Evolutionary conservation across 805 yeast genomes (phyloP), one percentile per base, ranked within the genome.

Genomic region (Isabelozyma pseudorhagii): DNA sequence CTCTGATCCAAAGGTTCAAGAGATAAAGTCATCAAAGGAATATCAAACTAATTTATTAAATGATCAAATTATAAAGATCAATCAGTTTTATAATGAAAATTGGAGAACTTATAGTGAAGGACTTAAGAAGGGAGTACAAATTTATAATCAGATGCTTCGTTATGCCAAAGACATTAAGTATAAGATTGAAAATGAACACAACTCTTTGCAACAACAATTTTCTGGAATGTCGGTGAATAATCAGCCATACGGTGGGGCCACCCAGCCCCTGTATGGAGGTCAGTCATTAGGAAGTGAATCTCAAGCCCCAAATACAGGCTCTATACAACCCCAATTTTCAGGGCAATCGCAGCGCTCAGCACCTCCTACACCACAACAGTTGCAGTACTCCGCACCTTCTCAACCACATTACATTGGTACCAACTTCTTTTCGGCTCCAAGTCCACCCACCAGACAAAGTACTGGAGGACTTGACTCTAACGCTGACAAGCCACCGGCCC

Each of bases 21-120:
- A 78, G 38, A 68, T 72, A n/a, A 79, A 54, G 63, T 72, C 50
- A 50, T 80, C 62, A 57, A 79, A 64, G 62, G 72, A 57, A 59
- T 71, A 60, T 68, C 77, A 47, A 48, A 63, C 57, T 31, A 62
- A 67, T 63, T 57, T 68, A 66, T 51, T 60, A 59, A 51, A 54
- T 55, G 64, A 61, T 62, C 67, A 64, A 58, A 46, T 59, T 55
- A 48, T 56, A 65, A 60, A 68, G 72, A 56, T 75, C 75, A 45
- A 71, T 67, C 5, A 67, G 6, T 84, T 90, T 1, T 79, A 77
- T 56, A 72, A 77, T 7, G 56, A 55, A 6, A 68, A 71, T 15
- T 90, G 92, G 84, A 72, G 72, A 38, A 76, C 77, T 13, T 85
- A 83, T 55, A 64, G 71, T 10, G 69, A 70, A 13, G 96, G 96